Evolutionary conservation across 2,329 filamentous ascomycete genomes (phyloP).

Genomic region (Fusarium penzigii): DNA sequence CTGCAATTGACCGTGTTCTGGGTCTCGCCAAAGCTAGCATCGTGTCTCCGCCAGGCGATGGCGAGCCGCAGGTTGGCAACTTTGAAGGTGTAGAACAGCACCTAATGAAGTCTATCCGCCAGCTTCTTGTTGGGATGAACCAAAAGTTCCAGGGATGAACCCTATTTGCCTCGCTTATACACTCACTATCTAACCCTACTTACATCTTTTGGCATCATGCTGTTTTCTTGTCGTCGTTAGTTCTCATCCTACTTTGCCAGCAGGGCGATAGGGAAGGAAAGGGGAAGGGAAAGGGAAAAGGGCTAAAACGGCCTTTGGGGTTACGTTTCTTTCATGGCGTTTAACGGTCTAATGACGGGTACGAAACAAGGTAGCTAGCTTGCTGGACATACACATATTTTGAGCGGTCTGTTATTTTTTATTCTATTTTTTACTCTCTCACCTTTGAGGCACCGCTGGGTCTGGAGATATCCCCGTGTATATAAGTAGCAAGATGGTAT

Average conservation of each 20-base stretch:
- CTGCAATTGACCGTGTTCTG: conserved; percentile 52
- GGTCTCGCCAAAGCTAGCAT: conserved; percentile 49
- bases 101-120: conserved; percentile 42
- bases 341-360: conserved; percentile 28
- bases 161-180: not conserved
- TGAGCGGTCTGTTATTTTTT: conserved; percentile 8
- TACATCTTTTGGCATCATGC: not conserved
- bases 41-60: conserved; percentile 35
- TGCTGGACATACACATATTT: conserved; percentile 22
- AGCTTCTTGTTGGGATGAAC: conserved; percentile 42
- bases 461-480: conserved; percentile 5
- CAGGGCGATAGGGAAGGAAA: conserved; percentile 2
- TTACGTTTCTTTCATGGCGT: no score
- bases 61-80: conserved; percentile 33
- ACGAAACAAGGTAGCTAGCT: conserved; percentile 18
- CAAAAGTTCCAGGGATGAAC: conserved; percentile 35
- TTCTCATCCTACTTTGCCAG: no score
- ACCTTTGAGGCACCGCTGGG: conserved; percentile 5
- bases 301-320: no score
- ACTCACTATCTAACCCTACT: no score
- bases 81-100: conserved; percentile 44
- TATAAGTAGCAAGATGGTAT: conserved; percentile 1
- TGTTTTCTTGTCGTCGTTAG: no score
- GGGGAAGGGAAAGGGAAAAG: conserved; percentile 10
- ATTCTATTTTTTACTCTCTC: no score